phyloP scores from a whole-genome alignment of 441 rosid genomes.

The Gossypium davidsonii region DNA sequence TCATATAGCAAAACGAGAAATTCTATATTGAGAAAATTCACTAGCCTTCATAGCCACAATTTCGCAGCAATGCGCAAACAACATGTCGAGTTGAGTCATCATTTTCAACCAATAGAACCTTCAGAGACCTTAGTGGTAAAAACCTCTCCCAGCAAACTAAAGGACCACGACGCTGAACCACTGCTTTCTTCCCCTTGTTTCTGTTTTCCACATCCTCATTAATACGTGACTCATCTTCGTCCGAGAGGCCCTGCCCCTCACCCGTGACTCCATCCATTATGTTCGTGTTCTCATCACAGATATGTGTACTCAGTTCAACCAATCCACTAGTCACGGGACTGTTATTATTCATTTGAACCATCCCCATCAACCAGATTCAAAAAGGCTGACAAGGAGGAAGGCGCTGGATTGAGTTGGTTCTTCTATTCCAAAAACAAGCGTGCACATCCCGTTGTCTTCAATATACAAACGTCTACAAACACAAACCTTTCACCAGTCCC shows the following conservation, averaged over 20 bases:
- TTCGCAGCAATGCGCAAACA: slow-evolving; percentile 39
- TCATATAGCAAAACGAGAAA: not conserved
- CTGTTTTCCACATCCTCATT: slow-evolving; percentile 23
- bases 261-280: slow-evolving; percentile 26
- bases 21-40: not conserved
- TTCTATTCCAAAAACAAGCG: slow-evolving; percentile 17
- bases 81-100: slow-evolving; percentile 49
- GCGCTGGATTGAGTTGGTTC: slow-evolving; percentile 10
- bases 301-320: slow-evolving; percentile 20
- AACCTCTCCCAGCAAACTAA: slow-evolving; percentile 36
- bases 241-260: slow-evolving; percentile 31
- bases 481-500: slow-evolving; percentile 17
- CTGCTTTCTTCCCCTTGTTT: slow-evolving; percentile 15
- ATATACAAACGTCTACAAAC: slow-evolving; percentile 4
- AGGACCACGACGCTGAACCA: slow-evolving; percentile 26
- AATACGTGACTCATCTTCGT: slow-evolving; percentile 29
- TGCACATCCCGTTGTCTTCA: slow-evolving; percentile 23
- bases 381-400: slow-evolving; percentile 14
- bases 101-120: slow-evolving; percentile 50
- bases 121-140: slow-evolving; percentile 37
- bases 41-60: slow-evolving; percentile 50
- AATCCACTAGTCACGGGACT: slow-evolving; percentile 18
- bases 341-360: slow-evolving; percentile 21
- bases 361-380: slow-evolving; percentile 35
- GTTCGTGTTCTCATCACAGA: slow-evolving; percentile 21